Percentiles rank a stretch among this genome's conserved stretches.
Conservation (phyloP, 345 rosid genomes). For the Schrenkiella parvula region DNA sequence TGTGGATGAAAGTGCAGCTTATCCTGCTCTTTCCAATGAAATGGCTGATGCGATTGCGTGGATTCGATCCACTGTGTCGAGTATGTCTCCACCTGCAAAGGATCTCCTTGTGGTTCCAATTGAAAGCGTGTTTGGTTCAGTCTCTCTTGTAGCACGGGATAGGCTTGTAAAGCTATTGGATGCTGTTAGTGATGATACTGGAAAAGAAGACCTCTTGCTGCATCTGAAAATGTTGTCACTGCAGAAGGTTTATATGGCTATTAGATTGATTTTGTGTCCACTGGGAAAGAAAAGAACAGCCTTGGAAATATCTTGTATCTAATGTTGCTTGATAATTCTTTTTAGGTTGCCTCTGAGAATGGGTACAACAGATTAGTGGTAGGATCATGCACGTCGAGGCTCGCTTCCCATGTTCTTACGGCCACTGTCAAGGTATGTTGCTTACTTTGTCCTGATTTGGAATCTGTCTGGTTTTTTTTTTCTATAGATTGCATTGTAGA, state of each 20-base stretch:
- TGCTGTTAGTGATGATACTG: conserved; percentile 58
- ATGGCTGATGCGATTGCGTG: conserved; percentile 38
- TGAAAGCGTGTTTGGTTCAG: conserved; percentile 47
- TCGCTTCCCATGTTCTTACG: conserved; percentile 81
- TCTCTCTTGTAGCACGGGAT: conserved; percentile 42
- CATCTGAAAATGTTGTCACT: conserved; percentile 61
- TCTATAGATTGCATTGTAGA: neutral
- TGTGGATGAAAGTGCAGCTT: conserved; percentile 57
- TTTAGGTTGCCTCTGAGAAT: conserved; percentile 63
- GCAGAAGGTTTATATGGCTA: conserved; percentile 64
- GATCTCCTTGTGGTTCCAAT: conserved; percentile 58
- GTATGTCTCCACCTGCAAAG: conserved; percentile 59
- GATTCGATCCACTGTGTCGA: conserved; percentile 42
- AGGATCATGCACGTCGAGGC: conserved; percentile 78
- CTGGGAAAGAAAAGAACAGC: neutral
- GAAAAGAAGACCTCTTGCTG: conserved; percentile 76
- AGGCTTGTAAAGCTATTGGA: conserved; percentile 49
- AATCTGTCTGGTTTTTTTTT: neutral
- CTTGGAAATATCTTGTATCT: neutral
- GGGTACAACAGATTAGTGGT: conserved; percentile 72
- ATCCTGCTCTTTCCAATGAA: conserved; percentile 31
- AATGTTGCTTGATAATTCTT: conserved; percentile 7
- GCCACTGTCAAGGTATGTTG: conserved; percentile 79
- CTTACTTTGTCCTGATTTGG: neutral
- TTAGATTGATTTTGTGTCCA: neutral